These are phyloP conservation scores for Lichenothelia convexa DNA, from an alignment of 495 filamentous ascomycete species.

Conservation along the genomic window DNA sequence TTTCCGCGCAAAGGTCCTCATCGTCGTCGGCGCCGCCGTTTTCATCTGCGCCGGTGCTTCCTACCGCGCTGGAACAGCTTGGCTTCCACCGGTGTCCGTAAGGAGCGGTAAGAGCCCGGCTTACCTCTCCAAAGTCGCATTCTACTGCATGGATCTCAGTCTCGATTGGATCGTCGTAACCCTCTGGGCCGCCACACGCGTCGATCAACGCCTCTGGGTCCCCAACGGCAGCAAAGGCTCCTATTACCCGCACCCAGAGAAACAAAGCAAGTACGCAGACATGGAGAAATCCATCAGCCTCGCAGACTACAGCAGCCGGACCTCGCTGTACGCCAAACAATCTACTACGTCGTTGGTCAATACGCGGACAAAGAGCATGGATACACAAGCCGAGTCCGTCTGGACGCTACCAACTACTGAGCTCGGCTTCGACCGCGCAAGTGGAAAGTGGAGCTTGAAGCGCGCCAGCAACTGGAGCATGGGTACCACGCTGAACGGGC, in stretches of 20 bases:
- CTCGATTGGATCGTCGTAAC: constrained; percentile 52
- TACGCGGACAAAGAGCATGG: not conserved
- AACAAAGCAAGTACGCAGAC: not conserved
- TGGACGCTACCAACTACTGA: not conserved
- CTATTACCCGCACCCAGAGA: not conserved
- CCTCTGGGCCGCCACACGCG: constrained; percentile 41
- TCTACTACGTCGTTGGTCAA: not conserved
- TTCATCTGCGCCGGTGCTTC: constrained; percentile 12
- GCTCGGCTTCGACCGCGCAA: constrained; percentile 10
- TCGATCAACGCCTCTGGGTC: constrained; percentile 61
- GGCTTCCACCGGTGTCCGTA: constrained; percentile 5
- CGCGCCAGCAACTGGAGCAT: constrained; percentile 1
- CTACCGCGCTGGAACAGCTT: constrained; percentile 12
- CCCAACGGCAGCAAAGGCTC: constrained; percentile 22
- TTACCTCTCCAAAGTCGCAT: constrained; percentile 16
- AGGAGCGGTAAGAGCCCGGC: not conserved
- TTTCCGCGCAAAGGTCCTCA: constrained; percentile 11
- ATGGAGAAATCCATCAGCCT: not conserved
- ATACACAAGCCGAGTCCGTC: not conserved
- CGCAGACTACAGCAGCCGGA: not conserved
- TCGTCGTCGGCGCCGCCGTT: constrained; percentile 8
- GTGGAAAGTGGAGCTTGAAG: constrained; percentile 9
- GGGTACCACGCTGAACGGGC: too few relatives aligned
- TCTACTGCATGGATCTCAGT: constrained; percentile 63
- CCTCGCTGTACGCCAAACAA: not conserved